Percentiles rank a stretch among this genome's conserved stretches.
These are phyloP conservation scores for Clarireedia homoeocarpa DNA, from an alignment of 2,329 filamentous ascomycete species.

Conservation along the genomic window DNA sequence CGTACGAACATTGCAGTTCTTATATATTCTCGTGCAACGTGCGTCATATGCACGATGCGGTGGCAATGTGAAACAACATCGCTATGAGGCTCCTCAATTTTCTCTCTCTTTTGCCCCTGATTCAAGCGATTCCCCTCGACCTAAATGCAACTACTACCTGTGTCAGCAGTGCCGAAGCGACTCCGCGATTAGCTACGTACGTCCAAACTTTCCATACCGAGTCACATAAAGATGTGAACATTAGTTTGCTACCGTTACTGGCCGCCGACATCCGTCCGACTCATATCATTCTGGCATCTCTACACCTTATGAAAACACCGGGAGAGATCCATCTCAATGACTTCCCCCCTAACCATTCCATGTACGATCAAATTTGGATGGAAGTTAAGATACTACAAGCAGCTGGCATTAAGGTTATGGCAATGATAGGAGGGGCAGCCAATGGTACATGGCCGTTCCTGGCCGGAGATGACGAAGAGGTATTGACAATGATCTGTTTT, in stretches of 20 bases:
- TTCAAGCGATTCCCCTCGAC: slow-evolving; percentile 4
- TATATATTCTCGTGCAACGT: neutral
- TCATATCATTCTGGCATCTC: slow-evolving; percentile 7
- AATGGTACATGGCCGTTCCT: slow-evolving; percentile 34
- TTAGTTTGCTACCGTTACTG: slow-evolving; percentile 9
- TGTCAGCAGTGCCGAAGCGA: neutral
- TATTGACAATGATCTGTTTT: neutral
- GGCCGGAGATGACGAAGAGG: slow-evolving; percentile 10
- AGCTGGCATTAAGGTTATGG: slow-evolving; percentile 12
- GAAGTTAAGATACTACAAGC: slow-evolving; percentile 7
- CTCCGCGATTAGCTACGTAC: slow-evolving; percentile 7
- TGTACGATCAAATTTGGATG: slow-evolving; percentile 12
- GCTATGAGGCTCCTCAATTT: slow-evolving; percentile 2
- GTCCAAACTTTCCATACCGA: slow-evolving; percentile 6
- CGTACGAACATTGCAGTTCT: no score
- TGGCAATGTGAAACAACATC: neutral
- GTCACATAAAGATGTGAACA: neutral
- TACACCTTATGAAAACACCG: slow-evolving; percentile 3
- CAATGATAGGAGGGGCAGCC: slow-evolving; percentile 13
- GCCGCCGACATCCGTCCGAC: neutral
- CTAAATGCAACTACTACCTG: neutral
- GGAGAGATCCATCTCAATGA: slow-evolving; percentile 12
- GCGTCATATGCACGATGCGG: neutral
- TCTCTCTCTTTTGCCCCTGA: slow-evolving; percentile 1
- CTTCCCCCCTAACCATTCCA: slow-evolving; percentile 3